Conservation (phyloP, 495 filamentous ascomycete genomes). For the Staphylotrichum tortipilum region DNA sequence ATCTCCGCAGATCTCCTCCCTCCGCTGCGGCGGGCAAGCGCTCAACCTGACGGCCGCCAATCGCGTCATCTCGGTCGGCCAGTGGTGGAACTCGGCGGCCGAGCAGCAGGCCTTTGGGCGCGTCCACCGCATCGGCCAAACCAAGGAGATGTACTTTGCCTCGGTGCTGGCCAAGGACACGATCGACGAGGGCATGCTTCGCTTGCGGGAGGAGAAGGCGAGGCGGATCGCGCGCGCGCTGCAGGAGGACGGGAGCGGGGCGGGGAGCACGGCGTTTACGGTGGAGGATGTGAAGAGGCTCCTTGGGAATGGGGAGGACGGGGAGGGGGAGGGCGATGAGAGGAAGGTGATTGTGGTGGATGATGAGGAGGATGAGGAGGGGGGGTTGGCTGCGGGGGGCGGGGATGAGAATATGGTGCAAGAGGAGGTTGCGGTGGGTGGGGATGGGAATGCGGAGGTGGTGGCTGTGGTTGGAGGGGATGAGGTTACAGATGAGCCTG, state of each 20-base stretch:
- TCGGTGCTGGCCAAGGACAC: not conserved
- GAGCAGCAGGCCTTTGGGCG: constrained; percentile 2
- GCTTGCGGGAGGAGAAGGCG: not conserved
- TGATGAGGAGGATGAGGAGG: not conserved
- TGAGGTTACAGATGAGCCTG: no score
- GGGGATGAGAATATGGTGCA: not conserved
- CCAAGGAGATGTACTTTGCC: not conserved
- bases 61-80: not conserved
- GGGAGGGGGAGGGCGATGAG: not conserved
- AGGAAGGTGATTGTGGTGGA: not conserved
- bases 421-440: not conserved
- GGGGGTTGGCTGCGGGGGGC: not conserved
- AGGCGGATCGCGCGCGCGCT: not conserved
- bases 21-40: constrained; percentile 1
- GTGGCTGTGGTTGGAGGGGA: no score
- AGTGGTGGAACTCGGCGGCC: constrained; percentile 4
- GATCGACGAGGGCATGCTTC: not conserved
- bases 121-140: constrained; percentile 2
- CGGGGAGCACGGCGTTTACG: not conserved
- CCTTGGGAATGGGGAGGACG: not conserved
- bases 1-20: not conserved
- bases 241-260: not conserved
- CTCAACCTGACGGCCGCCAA: constrained; percentile 2
- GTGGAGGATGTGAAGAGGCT: not conserved
- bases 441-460: no score